These are phyloP conservation scores for Malus hybrid DNA, from an alignment of 331 rosid species.

Conservation along the genomic window DNA sequence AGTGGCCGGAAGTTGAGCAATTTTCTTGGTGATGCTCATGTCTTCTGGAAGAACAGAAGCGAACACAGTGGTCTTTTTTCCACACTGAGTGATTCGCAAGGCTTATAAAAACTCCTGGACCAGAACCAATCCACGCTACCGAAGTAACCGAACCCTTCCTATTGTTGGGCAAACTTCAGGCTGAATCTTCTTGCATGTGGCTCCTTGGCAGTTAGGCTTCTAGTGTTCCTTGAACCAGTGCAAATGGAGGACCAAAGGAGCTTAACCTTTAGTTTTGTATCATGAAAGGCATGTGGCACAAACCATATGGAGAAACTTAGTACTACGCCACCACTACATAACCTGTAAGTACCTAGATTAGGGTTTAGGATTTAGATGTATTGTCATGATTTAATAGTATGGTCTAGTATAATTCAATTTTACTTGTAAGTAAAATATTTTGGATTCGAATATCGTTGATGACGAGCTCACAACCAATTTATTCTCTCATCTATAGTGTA, in stretches of 20 bases:
- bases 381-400: too few relatives aligned
- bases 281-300: too few relatives aligned
- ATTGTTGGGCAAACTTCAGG: conserved; percentile 61
- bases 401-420: too few relatives aligned
- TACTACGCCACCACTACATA: too few relatives aligned
- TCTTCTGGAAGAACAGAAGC: conserved; percentile 94
- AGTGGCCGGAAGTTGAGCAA: conserved; percentile 51
- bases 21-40: conserved; percentile 64
- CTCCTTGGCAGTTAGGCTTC: conserved; percentile 48
- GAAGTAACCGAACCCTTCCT: conserved; percentile 51
- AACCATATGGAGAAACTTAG: too few relatives aligned
- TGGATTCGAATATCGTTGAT: too few relatives aligned
- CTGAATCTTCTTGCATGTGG: conserved; percentile 47
- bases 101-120: conserved; percentile 85
- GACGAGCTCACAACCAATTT: too few relatives aligned
- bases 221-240: conserved; percentile 68
- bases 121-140: conserved; percentile 77
- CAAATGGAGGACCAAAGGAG: conserved; percentile 87
- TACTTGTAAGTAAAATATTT: too few relatives aligned
- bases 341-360: too few relatives aligned
- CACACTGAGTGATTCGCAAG: conserved; percentile 78
- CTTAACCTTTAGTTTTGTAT: conserved; percentile 16
- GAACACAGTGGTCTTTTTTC: conserved; percentile 62
- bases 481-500: too few relatives aligned
- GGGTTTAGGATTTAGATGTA: too few relatives aligned